Base-by-base conservation (phyloP, 176 grass and related monocot species). In the Dactylis glomerata region DNA sequence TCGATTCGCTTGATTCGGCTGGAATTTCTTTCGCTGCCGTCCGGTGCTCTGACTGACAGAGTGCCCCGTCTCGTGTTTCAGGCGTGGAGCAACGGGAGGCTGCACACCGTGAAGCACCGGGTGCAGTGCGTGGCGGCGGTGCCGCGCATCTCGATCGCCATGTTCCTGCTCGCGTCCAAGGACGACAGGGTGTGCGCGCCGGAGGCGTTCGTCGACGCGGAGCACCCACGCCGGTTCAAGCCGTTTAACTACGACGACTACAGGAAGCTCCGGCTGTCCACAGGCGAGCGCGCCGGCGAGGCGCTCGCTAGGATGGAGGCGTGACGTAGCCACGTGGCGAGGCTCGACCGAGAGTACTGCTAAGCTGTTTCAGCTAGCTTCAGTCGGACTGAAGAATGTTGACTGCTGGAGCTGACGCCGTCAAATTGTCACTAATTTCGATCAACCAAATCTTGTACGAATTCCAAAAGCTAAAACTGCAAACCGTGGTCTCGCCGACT, bases 71-170 rank as follows among this genome's bases (percentile, higher is more conserved):
- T 16, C 12, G 8, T 76, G 36, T 76, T 38, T 50, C 77, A 97
- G 92, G 94, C 80, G 50, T 97, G 94, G 89, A 97, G 94, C 83
- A 97, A 97, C 70, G 85, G 92, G 45, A 74, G 59, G 72, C 89
- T 97, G 55, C 89, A 87, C 83, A 92, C 90, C 77, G 89, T 97
- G 70, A 97, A 88, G 89, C 92, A 97, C 83, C 68, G 83, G 50
- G 89, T 97, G 77, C 91, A 58, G 68, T 92, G 94, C 87, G 80
- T 94, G 64, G 92, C 89, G 46, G 82, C 92, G 16, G 79, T 47
- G 52, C 80, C 79, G 30, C 84, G 89, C 76, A 82, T 97, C 87
- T 90, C 92, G 20, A 44, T 97, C 63, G 94, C 94, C 44, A 77
- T 97, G 78, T 97, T 97, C 78, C 82, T 97, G 45, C 81, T 94